Evolutionary conservation across 2,329 filamentous ascomycete genomes (phyloP).

Genomic region (Fusarium tjaetaba): DNA sequence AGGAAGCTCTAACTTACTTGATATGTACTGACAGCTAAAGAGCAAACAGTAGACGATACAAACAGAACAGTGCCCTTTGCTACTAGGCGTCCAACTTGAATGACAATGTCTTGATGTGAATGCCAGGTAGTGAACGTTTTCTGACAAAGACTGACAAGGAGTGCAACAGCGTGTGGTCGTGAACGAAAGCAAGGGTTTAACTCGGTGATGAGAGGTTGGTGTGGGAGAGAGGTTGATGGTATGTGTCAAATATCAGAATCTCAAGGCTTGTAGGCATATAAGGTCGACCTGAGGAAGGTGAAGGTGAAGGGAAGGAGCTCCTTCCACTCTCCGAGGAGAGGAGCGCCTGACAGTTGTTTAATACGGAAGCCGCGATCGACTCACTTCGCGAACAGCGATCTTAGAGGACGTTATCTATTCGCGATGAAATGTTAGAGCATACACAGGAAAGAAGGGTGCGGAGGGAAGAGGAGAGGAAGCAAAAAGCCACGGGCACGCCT

Average conservation of each 20-base stretch:
- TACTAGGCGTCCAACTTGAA: constrained; percentile 36
- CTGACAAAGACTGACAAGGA: constrained; percentile 8
- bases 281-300: too few species aligned
- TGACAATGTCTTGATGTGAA: constrained; percentile 7
- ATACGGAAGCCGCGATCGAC: too few species aligned
- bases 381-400: too few species aligned
- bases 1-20: constrained; percentile 44
- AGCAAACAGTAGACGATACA: constrained; percentile 47
- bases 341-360: not conserved
- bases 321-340: not conserved
- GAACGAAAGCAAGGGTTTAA: too few species aligned
- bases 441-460: not conserved
- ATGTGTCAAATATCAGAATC: too few species aligned
- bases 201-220: too few species aligned
- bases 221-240: too few species aligned
- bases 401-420: too few species aligned
- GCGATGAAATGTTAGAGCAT: not conserved
- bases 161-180: constrained; percentile 6
- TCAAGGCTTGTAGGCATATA: too few species aligned
- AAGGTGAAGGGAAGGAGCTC: too few species aligned
- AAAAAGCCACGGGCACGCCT: not conserved
- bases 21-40: constrained; percentile 44
- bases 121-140: constrained; percentile 22
- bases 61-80: constrained; percentile 49
- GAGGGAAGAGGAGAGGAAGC: not conserved